Conservation (phyloP, 345 rosid species). For the Eucalyptus regnans region DNA sequence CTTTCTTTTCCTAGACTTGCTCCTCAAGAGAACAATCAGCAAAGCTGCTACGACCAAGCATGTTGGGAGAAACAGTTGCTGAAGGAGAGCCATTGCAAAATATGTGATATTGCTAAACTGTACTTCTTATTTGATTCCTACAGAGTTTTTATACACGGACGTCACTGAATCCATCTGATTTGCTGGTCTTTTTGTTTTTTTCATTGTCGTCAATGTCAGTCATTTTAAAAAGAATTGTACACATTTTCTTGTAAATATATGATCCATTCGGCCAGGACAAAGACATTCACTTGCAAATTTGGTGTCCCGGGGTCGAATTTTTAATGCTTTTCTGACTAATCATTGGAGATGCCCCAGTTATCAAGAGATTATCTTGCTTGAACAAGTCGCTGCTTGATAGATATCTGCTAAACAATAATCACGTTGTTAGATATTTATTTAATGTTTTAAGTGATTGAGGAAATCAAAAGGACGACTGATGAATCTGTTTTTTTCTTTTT, state of each 20-base stretch:
- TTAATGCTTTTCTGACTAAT: not conserved
- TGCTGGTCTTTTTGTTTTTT: not conserved
- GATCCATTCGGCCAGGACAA: too few species aligned
- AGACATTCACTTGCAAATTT: too few species aligned
- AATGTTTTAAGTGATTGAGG: not conserved
- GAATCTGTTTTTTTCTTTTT: not conserved
- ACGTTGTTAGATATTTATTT: not conserved
- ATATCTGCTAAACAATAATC: not conserved
- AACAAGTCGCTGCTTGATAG: not conserved
- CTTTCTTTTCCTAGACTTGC: not conserved
- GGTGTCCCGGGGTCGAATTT: too few species aligned
- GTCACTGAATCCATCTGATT: not conserved
- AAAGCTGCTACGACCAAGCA: not conserved
- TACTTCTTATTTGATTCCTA: not conserved
- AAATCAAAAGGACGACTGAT: not conserved
- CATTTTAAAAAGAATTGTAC: too few species aligned
- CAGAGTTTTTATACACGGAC: not conserved
- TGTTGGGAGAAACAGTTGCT: not conserved
- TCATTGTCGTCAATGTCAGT: not conserved
- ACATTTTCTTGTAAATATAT: too few species aligned
- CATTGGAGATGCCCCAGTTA: not conserved
- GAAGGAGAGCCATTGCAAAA: not conserved
- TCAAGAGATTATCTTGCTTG: too few species aligned
- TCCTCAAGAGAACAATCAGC: constrained; percentile 1
- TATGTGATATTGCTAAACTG: not conserved